Conservation (phyloP, 495 filamentous ascomycete species). For the Aspergillus campestris region DNA sequence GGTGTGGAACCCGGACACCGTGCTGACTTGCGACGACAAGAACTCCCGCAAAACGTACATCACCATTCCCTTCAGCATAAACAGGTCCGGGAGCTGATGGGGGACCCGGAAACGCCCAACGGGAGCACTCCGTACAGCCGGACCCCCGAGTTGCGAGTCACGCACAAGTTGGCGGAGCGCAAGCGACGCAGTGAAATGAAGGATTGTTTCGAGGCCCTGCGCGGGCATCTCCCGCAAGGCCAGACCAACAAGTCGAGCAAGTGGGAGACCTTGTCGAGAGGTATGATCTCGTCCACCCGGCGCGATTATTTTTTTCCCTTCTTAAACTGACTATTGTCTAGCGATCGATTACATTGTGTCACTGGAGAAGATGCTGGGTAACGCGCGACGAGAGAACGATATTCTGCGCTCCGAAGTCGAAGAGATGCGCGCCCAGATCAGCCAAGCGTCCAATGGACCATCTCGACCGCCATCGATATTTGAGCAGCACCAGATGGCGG, state of each 20-base stretch:
- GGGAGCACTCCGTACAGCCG: conserved; percentile 77
- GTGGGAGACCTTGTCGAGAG: conserved; percentile 97
- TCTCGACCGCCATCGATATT: conserved; percentile 31
- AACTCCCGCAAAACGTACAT: conserved; percentile 48
- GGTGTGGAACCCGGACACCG: not conserved
- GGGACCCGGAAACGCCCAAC: conserved; percentile 44
- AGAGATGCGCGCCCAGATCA: conserved; percentile 37
- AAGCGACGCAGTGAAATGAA: conserved; percentile 99
- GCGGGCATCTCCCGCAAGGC: conserved; percentile 72
- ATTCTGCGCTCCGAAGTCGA: conserved; percentile 45
- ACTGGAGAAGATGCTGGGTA: conserved; percentile 27
- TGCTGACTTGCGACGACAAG: conserved; percentile 17
- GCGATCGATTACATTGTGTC: conserved; percentile 38
- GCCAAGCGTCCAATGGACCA: conserved; percentile 42
- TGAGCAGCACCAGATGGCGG: conserved; percentile 31
- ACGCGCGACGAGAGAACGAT: conserved; percentile 37
- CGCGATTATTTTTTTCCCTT: not conserved
- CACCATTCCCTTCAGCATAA: conserved; percentile 73
- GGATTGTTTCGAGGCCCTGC: conserved; percentile 81
- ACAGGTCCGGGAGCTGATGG: conserved; percentile 57
- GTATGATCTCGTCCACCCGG: conserved; percentile 36
- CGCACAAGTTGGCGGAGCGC: conserved; percentile 91
- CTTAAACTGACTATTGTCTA: conserved; percentile 5
- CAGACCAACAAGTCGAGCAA: conserved; percentile 93
- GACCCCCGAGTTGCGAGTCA: conserved; percentile 89